phyloP scores from a whole-genome alignment of 1,139 yeast genomes.

The Cylindricascospora bacillispora region DNA sequence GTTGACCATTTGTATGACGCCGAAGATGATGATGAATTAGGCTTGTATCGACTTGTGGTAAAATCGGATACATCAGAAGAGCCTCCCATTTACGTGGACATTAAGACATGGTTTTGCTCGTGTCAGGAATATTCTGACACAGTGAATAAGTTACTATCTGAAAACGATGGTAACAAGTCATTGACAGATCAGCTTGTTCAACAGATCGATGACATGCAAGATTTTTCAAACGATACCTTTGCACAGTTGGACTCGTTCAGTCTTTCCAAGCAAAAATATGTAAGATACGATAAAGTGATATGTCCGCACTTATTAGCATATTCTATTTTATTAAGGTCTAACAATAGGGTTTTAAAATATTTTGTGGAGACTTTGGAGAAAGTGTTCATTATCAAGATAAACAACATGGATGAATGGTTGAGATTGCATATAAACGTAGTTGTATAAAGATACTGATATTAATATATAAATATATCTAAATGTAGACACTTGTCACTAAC shows the following conservation, averaged over 20 bases:
- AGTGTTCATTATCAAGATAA: constrained; percentile 16
- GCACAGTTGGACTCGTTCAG: constrained; percentile 19
- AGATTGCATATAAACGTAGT: constrained; percentile 24
- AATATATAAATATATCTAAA: neutral
- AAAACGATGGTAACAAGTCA: constrained; percentile 1
- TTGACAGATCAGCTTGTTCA: constrained; percentile 6
- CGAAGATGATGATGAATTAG: constrained; percentile 5
- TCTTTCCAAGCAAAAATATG: constrained; percentile 17
- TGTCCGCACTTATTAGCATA: constrained; percentile 25
- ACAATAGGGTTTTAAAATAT: constrained; percentile 10
- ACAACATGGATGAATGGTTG: constrained; percentile 25
- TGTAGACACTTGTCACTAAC: neutral
- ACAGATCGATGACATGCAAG: constrained; percentile 11
- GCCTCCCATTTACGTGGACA: constrained; percentile 20
- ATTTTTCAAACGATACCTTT: constrained; percentile 17
- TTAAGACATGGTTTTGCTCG: constrained; percentile 23
- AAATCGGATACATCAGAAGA: constrained; percentile 8
- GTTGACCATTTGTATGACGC: constrained; percentile 4
- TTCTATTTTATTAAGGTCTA: constrained; percentile 19
- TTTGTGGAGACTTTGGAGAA: constrained; percentile 11
- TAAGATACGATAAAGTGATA: constrained; percentile 13
- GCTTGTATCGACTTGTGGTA: constrained; percentile 15
- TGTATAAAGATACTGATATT: constrained; percentile 1
- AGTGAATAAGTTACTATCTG: constrained; percentile 2
- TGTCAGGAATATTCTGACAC: constrained; percentile 18